Percentiles rank a stretch among this genome's conserved stretches.
These are phyloP conservation scores for Stylonectria norvegica DNA, from an alignment of 2,329 filamentous ascomycete species.

Conservation along the genomic window DNA sequence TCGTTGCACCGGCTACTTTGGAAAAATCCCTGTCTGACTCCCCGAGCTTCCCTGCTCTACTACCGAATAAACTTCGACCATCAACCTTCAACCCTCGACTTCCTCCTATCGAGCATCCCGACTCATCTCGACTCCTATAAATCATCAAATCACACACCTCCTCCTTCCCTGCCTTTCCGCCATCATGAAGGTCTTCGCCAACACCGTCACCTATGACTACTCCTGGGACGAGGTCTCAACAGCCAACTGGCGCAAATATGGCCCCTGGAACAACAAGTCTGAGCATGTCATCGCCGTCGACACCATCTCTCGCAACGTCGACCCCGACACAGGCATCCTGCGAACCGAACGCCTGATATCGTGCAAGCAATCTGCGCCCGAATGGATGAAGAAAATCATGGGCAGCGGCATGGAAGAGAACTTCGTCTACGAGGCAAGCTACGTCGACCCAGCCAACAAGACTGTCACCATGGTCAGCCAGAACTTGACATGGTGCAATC, in stretches of 20 bases:
- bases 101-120: conserved; percentile 2
- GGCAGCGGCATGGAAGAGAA: conserved; percentile 72
- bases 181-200: conserved; percentile 93
- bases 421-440: conserved; percentile 92
- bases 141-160: not conserved
- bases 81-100: conserved; percentile 4
- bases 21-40: no score
- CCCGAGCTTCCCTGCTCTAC: conserved; percentile 3
- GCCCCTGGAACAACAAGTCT: conserved; percentile 98
- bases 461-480: conserved; percentile 96
- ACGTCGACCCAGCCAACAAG: conserved; percentile 78
- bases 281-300: conserved; percentile 95
- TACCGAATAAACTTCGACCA: conserved; percentile 5
- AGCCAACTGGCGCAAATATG: conserved; percentile 98
- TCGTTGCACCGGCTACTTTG: no score
- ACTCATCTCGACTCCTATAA: conserved; percentile 5
- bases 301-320: conserved; percentile 70
- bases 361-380: conserved; percentile 62
- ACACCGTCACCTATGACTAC: conserved; percentile 87
- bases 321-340: conserved; percentile 55
- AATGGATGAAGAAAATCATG: conserved; percentile 77
- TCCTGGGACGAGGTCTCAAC: conserved; percentile 98
- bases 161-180: conserved; percentile 12
- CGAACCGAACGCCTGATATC: conserved; percentile 61
- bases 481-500: conserved; percentile 89